Evolutionary conservation across 2,329 filamentous ascomycete species (phyloP), one percentile per base, ranked within the genome.

Genomic region (Arthrobotrys megalospora): DNA sequence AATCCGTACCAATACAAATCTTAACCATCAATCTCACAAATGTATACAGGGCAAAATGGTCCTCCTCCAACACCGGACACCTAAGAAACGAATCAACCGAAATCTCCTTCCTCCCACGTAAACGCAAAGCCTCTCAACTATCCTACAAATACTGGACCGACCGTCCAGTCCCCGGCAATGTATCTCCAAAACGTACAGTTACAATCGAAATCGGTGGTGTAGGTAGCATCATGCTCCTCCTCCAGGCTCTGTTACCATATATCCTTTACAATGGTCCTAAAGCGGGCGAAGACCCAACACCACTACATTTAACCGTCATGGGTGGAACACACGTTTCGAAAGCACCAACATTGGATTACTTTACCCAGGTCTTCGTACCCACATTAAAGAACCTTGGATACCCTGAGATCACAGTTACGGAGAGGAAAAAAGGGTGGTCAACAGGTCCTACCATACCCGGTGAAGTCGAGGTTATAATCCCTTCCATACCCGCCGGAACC

Each of bases 181-280:
- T 24, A 16, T 66, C 73, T 38, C 73, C 73, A n/a, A 70, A 70
- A 47, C 73, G 73, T 5, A 77, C 66, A 19, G 73, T 52, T 28
- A 62, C 60, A 2, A 53, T 90, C 80, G 84, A 83, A 28, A 88
- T 90, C 80, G 84, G 83, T 3, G 86, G 83, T 6, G 88, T 87
- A 0, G 88, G 89, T 0, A 90, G 89, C 80, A 85, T 87, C 0
- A 82, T 89, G 24, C 85, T 91, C 11, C 86, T 90, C 68, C 85
- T 91, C 76, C 89, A 91, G 82, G 88, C 89, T 1, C 84, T 90
- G 7, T 84, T 91, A 4, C 89, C 89, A 0, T 90, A 88, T 76
- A 83, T 90, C 0, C 81, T 91, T 5, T 90, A 75, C 72, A 73
- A 65, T 47, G 43, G 70, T 24, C 55, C 69, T 28, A 65, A 68